Base-by-base conservation (phyloP, 23 red algal genomes). In the Chondrus crispus region DNA sequence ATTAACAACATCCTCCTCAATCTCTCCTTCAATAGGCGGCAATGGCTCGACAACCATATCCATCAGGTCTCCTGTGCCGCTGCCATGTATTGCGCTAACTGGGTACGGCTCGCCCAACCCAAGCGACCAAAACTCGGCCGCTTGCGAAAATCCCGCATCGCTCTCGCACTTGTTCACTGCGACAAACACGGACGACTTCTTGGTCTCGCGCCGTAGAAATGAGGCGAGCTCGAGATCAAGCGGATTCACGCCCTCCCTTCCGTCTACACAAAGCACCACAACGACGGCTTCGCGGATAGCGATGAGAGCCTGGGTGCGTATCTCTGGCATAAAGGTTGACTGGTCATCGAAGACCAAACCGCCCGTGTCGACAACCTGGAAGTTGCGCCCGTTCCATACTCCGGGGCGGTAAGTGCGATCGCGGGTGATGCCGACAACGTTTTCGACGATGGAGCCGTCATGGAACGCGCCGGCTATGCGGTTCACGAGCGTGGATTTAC, bases 131-230 rank as follows among this genome's bases (percentile, higher is more conserved):
- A 98, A 98, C 33, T 98, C 97, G 22, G 87, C 70, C 1, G 97
- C 93, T 74, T 93, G 80, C 37, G 60, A 26, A 13, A 12, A 62
- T 28, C 93, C 86, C 7, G 57, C 36, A 24, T 96, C 89, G 41
- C 90, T 91, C 79, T 98, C 97, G 84, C 97, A 98, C 82, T 98
- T 98, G 55, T 98, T 98, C 4, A 96, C 97, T 36, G 97, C 97
- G 28, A 98, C 44, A 37, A 88, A 49, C 29, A 96, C 73, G 18
- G 93, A 91, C 10, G 28, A n/a, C 2, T 86, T 64, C 22, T 41
- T 24, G 60, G 66, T 68, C 35, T 87, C 87, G 35, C 64, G 69
- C 62, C 97, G 79, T 46, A 98, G 62, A 39, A 98, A 95, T 18
- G 16, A 24, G 12, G 94, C 97, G n/a, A 98, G 81, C 26, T 98